These are phyloP conservation scores for Oldenlandia corymbosa DNA, from an alignment of 257 asterid species.

Conservation along the genomic window DNA sequence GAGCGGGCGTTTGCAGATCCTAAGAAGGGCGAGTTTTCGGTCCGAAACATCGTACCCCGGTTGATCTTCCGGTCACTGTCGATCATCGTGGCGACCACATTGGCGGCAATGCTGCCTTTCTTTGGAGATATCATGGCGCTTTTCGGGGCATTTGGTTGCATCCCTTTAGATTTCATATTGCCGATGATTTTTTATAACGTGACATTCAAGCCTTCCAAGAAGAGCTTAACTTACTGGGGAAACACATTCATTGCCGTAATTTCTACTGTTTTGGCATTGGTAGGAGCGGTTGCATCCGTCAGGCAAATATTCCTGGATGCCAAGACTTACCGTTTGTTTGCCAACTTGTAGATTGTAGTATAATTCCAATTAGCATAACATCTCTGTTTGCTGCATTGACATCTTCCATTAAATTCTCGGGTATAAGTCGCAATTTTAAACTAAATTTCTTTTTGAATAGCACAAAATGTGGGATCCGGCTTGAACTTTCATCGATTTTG, in stretches of 20 bases:
- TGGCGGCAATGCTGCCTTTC: slow-evolving; percentile 79
- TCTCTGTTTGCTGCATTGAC: no score
- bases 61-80: slow-evolving; percentile 44
- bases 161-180: slow-evolving; percentile 60
- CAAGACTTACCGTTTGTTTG: slow-evolving; percentile 46
- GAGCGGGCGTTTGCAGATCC: slow-evolving; percentile 54
- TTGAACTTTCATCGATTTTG: no score
- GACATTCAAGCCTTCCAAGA: slow-evolving; percentile 47
- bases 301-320: slow-evolving; percentile 60
- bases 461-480: no score
- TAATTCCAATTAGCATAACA: no score
- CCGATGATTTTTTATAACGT: slow-evolving; percentile 60
- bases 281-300: slow-evolving; percentile 57
- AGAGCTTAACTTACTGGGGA: slow-evolving; percentile 35
- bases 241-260: slow-evolving; percentile 36
- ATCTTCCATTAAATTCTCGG: no score
- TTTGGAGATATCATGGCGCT: slow-evolving; percentile 73
- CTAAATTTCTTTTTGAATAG: no score
- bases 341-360: slow-evolving; percentile 41
- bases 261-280: slow-evolving; percentile 35
- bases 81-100: slow-evolving; percentile 37
- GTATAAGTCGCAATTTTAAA: no score
- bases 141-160: slow-evolving; percentile 61
- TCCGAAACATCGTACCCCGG: slow-evolving; percentile 44
- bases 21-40: slow-evolving; percentile 30